Conservation (phyloP, 2,329 filamentous ascomycete species). For the Cadophora sp. region DNA sequence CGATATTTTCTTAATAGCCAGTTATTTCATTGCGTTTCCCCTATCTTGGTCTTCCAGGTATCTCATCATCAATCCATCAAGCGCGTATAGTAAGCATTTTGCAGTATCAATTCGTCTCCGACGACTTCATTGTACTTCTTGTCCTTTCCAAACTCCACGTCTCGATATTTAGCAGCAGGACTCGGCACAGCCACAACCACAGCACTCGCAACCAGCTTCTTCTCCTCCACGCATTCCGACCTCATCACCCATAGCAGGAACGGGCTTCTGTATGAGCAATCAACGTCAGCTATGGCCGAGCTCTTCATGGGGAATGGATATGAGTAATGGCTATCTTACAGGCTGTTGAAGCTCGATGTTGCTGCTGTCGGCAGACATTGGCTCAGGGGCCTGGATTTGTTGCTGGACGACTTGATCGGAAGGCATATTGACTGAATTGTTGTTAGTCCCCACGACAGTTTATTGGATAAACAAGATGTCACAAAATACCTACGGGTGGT, state of each 20-base stretch:
- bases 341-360: constrained; percentile 40
- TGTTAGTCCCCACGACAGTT: not conserved
- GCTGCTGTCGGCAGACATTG: constrained; percentile 37
- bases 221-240: constrained; percentile 38
- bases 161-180: constrained; percentile 33
- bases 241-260: constrained; percentile 32
- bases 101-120: constrained; percentile 11
- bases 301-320: not conserved
- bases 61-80: not conserved
- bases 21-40: not conserved
- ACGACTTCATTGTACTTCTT: not conserved
- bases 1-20: not conserved
- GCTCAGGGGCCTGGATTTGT: constrained; percentile 40
- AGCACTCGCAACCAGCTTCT: constrained; percentile 34
- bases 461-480: not conserved
- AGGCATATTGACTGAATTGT: constrained; percentile 37
- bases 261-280: constrained; percentile 29
- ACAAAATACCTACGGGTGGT: not conserved
- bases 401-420: constrained; percentile 38
- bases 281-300: constrained; percentile 15
- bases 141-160: not conserved
- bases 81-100: constrained; percentile 1
- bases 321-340: constrained; percentile 29
- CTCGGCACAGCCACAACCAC: constrained; percentile 34
- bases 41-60: not conserved